Percentiles rank a stretch among this genome's conserved stretches.
phyloP scores from a whole-genome alignment of 2,329 filamentous ascomycete species.

The Botrytis aclada region DNA sequence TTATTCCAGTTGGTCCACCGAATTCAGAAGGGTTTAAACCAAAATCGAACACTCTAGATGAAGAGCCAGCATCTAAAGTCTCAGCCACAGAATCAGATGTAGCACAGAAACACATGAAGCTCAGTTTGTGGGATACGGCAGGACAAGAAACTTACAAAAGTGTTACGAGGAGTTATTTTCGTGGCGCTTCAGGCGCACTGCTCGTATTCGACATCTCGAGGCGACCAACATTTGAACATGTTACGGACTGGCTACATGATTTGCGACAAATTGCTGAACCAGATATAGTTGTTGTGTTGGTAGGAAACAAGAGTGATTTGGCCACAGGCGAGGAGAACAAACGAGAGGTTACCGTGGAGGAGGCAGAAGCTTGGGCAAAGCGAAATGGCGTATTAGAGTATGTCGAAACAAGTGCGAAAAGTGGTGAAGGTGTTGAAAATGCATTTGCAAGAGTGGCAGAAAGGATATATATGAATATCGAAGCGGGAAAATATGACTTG shows the following conservation, averaged over 20 bases:
- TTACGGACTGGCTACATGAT: slow-evolving; percentile 91
- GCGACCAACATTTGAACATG: slow-evolving; percentile 79
- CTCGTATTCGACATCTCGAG: slow-evolving; percentile 95
- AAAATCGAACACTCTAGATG: slow-evolving; percentile 42
- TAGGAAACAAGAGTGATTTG: slow-evolving; percentile 93
- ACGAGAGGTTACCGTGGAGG: slow-evolving; percentile 75
- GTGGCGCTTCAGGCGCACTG: slow-evolving; percentile 66
- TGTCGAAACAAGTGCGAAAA: slow-evolving; percentile 95
- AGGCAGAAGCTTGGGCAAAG: slow-evolving; percentile 87
- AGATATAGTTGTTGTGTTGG: slow-evolving; percentile 88
- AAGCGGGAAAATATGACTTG: slow-evolving; percentile 84
- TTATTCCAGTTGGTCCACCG: slow-evolving; percentile 85
- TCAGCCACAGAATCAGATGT: slow-evolving; percentile 52
- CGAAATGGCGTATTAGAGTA: slow-evolving; percentile 86
- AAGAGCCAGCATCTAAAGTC: slow-evolving; percentile 31
- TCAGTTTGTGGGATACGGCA: slow-evolving; percentile 92
- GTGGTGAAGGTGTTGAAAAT: slow-evolving; percentile 86
- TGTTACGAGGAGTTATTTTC: slow-evolving; percentile 80
- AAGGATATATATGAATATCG: slow-evolving; percentile 94
- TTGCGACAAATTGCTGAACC: slow-evolving; percentile 92
- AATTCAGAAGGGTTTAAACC: slow-evolving; percentile 49
- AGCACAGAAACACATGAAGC: slow-evolving; percentile 82
- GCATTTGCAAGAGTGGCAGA: slow-evolving; percentile 93
- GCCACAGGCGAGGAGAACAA: slow-evolving; percentile 56
- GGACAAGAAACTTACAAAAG: slow-evolving; percentile 98